phyloP scores from a whole-genome alignment of 2,329 filamentous ascomycete species.

The Cryphonectria carpinicola region DNA sequence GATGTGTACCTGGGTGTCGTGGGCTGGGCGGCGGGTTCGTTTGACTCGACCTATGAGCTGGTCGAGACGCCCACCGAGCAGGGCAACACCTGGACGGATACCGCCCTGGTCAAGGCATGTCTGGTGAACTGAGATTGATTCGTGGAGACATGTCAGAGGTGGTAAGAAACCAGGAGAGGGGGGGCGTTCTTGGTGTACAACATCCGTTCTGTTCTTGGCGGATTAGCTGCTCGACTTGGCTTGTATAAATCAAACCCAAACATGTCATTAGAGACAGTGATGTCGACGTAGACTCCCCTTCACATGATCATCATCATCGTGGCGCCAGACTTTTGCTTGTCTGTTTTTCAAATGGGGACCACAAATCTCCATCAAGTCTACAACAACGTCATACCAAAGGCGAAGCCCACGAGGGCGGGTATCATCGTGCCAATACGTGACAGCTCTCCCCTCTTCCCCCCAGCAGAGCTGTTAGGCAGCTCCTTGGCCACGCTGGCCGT shows the following conservation, averaged over 20 bases:
- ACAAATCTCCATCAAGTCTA: background rate
- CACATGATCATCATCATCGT: background rate
- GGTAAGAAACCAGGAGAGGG: background rate
- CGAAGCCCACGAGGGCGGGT: constrained; percentile 23
- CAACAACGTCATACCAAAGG: constrained; percentile 19
- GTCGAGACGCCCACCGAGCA: constrained; percentile 36
- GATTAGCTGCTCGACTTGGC: background rate
- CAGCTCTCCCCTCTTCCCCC: background rate
- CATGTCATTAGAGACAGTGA: background rate
- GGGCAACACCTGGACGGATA: constrained; percentile 30
- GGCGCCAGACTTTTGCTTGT: background rate
- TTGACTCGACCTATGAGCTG: constrained; percentile 35
- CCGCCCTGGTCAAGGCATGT: constrained; percentile 33
- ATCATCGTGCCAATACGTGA: constrained; percentile 17
- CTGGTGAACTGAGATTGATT: constrained; percentile 15
- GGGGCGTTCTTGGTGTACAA: background rate
- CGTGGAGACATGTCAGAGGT: background rate
- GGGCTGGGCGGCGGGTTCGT: constrained; percentile 36
- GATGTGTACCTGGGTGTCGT: constrained; percentile 37
- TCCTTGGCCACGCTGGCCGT: constrained; percentile 63
- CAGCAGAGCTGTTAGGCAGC: constrained; percentile 40
- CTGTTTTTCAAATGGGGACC: background rate
- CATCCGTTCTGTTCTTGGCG: background rate
- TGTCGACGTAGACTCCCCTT: background rate
- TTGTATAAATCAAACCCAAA: background rate